Evolutionary conservation across 139 green algal genomes (phyloP).

Genomic region (Coelastrella sp.): DNA sequence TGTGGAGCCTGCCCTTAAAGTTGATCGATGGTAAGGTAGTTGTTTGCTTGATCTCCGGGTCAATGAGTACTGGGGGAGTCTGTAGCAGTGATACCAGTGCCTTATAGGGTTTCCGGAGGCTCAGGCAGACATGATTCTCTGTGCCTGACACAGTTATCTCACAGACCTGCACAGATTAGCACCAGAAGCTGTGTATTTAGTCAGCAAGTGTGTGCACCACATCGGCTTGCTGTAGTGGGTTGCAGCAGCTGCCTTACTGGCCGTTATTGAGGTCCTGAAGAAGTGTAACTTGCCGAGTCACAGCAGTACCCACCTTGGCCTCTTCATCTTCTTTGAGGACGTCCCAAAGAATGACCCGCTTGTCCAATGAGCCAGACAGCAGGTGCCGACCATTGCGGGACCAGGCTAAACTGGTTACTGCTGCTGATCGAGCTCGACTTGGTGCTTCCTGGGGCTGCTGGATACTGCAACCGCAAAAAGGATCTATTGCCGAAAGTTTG

Average conservation of each 20-base stretch:
- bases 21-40: constrained; percentile 32
- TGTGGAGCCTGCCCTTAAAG: background rate
- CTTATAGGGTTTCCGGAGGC: constrained; percentile 34
- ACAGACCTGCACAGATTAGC: background rate
- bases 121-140: constrained; percentile 47
- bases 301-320: background rate
- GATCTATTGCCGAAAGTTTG: no score
- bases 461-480: background rate
- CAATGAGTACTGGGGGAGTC: constrained; percentile 62
- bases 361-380: constrained; percentile 66
- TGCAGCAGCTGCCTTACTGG: background rate
- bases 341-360: constrained; percentile 73
- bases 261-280: background rate
- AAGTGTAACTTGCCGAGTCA: background rate
- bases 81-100: constrained; percentile 59
- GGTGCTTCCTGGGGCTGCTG: background rate
- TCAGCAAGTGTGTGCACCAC: background rate
- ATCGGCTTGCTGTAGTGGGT: background rate
- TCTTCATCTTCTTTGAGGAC: constrained; percentile 53
- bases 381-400: constrained; percentile 75
- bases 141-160: constrained; percentile 16
- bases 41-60: constrained; percentile 46
- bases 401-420: constrained; percentile 79
- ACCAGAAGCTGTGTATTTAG: background rate
- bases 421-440: background rate